These are phyloP conservation scores for Phytopythium aichiense DNA, from an alignment of 352 stramenopile genomes.

Conservation along the genomic window DNA sequence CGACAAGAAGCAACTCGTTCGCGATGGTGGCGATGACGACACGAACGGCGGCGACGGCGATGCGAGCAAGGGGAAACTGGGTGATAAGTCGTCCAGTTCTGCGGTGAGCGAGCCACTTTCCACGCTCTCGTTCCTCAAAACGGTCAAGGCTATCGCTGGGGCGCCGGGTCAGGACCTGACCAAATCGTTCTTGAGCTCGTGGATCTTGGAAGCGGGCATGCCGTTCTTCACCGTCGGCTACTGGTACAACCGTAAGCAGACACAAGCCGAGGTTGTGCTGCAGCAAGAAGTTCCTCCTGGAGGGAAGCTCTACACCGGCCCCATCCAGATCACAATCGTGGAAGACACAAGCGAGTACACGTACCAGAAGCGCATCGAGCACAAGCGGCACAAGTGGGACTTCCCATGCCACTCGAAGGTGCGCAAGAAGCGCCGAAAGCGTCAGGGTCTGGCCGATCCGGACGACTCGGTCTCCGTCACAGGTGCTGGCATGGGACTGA, in stretches of 20 bases:
- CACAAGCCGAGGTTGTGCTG: constrained; percentile 78
- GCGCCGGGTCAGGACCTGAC: constrained; percentile 72
- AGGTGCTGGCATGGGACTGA: constrained; percentile 78
- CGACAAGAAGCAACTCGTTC: constrained; percentile 17
- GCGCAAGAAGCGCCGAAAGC: constrained; percentile 82
- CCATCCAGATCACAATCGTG: constrained; percentile 83
- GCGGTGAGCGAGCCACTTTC: constrained; percentile 48
- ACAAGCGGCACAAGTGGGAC: constrained; percentile 84
- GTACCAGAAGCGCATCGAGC: constrained; percentile 79
- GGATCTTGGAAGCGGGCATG: constrained; percentile 81
- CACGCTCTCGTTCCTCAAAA: constrained; percentile 76
- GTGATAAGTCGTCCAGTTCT: constrained; percentile 10
- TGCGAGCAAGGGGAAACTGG: constrained; percentile 7
- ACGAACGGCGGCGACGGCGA: constrained; percentile 25
- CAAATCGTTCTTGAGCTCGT: constrained; percentile 74
- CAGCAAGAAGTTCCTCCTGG: constrained; percentile 79
- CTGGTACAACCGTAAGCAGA: constrained; percentile 89
- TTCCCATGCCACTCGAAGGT: constrained; percentile 85
- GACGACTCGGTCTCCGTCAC: constrained; percentile 78
- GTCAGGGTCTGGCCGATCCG: constrained; percentile 69
- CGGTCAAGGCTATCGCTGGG: constrained; percentile 76
- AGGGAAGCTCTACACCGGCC: constrained; percentile 74
- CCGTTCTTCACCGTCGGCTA: constrained; percentile 85
- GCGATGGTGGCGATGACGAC: constrained; percentile 25
- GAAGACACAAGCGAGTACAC: constrained; percentile 83